These are phyloP conservation scores for Malus sylvestris DNA, from an alignment of 306 rosid species.

Conservation along the genomic window DNA sequence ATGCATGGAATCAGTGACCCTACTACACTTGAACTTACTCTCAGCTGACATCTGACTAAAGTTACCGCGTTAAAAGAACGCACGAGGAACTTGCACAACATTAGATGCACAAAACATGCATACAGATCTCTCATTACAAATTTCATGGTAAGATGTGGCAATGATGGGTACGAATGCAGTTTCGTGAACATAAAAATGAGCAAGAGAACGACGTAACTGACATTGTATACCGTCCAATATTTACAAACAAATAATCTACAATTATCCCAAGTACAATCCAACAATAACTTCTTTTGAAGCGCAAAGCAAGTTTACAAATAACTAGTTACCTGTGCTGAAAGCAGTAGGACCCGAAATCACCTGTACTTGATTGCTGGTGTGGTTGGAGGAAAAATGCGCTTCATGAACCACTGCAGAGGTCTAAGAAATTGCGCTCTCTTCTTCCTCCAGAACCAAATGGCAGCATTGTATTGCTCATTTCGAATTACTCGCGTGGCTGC, in stretches of 20 bases:
- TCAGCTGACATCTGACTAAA: not conserved
- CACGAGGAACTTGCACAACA: not conserved
- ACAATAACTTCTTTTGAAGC: conserved; percentile 23
- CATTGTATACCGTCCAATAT: conserved; percentile 27
- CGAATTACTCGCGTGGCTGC: conserved; percentile 79
- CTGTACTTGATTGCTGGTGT: conserved; percentile 52
- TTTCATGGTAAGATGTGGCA: not conserved
- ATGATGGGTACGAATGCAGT: not conserved
- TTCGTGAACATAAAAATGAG: not conserved
- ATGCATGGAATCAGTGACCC: not conserved
- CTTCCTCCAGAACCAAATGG: conserved; percentile 99
- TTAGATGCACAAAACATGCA: not conserved
- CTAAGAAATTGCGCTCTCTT: conserved; percentile 58
- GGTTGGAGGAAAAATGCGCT: conserved; percentile 52
- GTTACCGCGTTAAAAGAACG: not conserved
- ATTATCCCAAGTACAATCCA: conserved; percentile 26
- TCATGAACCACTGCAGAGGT: conserved; percentile 72
- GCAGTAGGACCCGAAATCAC: conserved; percentile 18
- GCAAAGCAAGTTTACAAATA: conserved; percentile 29
- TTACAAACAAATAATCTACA: conserved; percentile 39
- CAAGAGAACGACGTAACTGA: conserved; percentile 8
- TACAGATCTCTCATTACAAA: not conserved
- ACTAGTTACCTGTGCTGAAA: conserved; percentile 5
- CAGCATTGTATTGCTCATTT: conserved; percentile 81
- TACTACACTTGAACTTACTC: not conserved